These are phyloP conservation scores for Arthroderma uncinatum DNA, from an alignment of 2,329 filamentous ascomycete species.

Conservation along the genomic window DNA sequence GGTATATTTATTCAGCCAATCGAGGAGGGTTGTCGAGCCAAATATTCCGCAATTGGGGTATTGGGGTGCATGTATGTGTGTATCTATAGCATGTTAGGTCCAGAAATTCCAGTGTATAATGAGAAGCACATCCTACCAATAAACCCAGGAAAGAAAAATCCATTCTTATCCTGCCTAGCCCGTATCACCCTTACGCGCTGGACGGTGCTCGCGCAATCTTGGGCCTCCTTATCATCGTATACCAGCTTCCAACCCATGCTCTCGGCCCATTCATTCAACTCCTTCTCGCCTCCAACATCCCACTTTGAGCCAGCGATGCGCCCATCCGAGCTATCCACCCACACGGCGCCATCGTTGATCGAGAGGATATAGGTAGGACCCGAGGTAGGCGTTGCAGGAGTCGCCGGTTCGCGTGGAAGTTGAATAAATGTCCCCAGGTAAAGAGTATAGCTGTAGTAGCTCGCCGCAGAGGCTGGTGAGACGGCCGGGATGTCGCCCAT, in stretches of 20 bases:
- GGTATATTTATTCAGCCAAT: constrained; percentile 90
- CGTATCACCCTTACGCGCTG: constrained; percentile 24
- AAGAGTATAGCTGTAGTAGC: constrained; percentile 25
- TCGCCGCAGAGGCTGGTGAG: not conserved
- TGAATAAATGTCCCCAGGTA: constrained; percentile 55
- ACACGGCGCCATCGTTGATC: constrained; percentile 40
- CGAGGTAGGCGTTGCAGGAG: constrained; percentile 41
- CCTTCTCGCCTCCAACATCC: constrained; percentile 20
- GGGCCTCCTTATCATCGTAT: constrained; percentile 13
- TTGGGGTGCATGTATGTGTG: constrained; percentile 89
- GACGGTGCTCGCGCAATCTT: constrained; percentile 1
- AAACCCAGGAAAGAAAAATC: constrained; percentile 40
- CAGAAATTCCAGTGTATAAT: not conserved
- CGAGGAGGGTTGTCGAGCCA: constrained; percentile 79
- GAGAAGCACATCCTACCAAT: constrained; percentile 26
- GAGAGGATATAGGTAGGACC: constrained; percentile 42
- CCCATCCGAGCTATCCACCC: constrained; percentile 26
- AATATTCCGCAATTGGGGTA: constrained; percentile 93
- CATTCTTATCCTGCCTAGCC: constrained; percentile 31
- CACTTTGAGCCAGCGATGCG: constrained; percentile 28
- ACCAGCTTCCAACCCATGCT: constrained; percentile 24
- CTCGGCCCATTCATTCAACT: constrained; percentile 21
- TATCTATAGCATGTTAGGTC: constrained; percentile 48
- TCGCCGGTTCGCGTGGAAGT: constrained; percentile 35
- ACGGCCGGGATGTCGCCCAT: not conserved